phyloP scores from a whole-genome alignment of 1,284 basidiomycete species.

The Cutaneotrichosporon sp. region DNA sequence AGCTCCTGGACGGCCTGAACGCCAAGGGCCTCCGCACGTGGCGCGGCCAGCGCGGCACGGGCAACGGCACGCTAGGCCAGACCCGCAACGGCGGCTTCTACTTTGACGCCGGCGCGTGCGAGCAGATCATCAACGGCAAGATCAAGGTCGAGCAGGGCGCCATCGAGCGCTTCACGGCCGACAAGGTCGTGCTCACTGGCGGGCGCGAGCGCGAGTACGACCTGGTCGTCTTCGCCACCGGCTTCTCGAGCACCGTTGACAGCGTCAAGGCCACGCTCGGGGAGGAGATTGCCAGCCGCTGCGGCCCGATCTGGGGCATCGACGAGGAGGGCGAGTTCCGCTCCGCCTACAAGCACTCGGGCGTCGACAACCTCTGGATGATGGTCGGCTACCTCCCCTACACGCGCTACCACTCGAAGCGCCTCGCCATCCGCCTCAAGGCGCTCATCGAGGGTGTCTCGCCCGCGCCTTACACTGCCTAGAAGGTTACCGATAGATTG shows the following conservation, averaged over 20 bases:
- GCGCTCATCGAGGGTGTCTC: constrained; percentile 33
- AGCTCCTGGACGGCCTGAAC: constrained; percentile 60
- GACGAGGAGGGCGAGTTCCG: constrained; percentile 63
- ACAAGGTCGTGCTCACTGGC: constrained; percentile 31
- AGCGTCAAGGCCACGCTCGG: constrained; percentile 54
- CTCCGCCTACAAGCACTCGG: constrained; percentile 58
- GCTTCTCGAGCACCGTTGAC: constrained; percentile 54
- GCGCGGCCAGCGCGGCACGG: constrained; percentile 33
- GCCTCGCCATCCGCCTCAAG: constrained; percentile 34
- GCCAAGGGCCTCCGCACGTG: constrained; percentile 57
- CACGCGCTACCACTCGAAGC: constrained; percentile 36
- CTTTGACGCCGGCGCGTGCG: constrained; percentile 44
- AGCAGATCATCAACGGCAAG: constrained; percentile 48
- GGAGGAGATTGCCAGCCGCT: constrained; percentile 57
- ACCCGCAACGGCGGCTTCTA: constrained; percentile 44
- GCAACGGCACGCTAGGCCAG: constrained; percentile 27
- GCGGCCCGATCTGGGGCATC: constrained; percentile 61
- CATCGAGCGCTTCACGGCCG: constrained; percentile 31
- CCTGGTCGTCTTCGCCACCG: constrained; percentile 67
- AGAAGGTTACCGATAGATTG: background rate
- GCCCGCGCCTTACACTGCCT: constrained; percentile 22
- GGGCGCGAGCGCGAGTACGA: constrained; percentile 61
- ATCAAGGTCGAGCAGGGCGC: constrained; percentile 60
- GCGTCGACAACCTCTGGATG: constrained; percentile 61
- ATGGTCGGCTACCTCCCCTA: constrained; percentile 57